These are phyloP conservation scores for Penicillium tannophilum DNA, from an alignment of 495 filamentous ascomycete genomes.

Conservation along the genomic window DNA sequence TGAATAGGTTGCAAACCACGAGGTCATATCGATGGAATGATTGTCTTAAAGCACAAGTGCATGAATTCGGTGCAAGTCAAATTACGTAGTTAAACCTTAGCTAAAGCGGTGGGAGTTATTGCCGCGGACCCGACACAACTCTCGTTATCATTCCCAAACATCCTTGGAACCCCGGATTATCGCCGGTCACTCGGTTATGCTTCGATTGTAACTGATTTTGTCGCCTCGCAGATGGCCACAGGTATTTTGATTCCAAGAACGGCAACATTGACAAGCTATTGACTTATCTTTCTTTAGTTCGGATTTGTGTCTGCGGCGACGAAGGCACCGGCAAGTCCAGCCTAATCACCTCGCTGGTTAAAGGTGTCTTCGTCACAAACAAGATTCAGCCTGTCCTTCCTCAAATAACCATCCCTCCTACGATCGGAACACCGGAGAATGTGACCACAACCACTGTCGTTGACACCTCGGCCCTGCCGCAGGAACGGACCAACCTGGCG, in stretches of 20 bases:
- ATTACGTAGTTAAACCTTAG: neutral
- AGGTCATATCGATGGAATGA: too few relatives aligned
- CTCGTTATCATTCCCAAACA: constrained; percentile 1
- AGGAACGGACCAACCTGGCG: constrained; percentile 82
- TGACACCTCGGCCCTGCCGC: constrained; percentile 93
- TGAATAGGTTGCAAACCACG: too few relatives aligned
- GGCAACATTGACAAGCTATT: neutral
- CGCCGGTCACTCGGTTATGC: neutral
- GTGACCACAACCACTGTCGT: constrained; percentile 94
- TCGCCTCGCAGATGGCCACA: constrained; percentile 6
- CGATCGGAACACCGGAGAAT: constrained; percentile 86
- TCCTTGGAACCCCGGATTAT: constrained; percentile 5
- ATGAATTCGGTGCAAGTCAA: too few relatives aligned
- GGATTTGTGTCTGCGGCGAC: constrained; percentile 95
- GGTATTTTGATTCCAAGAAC: neutral
- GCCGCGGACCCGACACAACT: neutral
- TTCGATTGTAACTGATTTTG: neutral
- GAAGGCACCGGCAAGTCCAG: constrained; percentile 67
- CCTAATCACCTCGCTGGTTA: constrained; percentile 69
- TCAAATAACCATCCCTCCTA: constrained; percentile 89
- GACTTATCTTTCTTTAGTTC: constrained; percentile 55
- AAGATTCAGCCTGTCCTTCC: constrained; percentile 95
- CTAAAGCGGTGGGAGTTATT: constrained; percentile 9
- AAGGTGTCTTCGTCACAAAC: constrained; percentile 88
- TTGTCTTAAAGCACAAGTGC: too few relatives aligned